phyloP scores from a whole-genome alignment of 371 early-diverging fungal genomes.

The Mucor plumbeus region DNA sequence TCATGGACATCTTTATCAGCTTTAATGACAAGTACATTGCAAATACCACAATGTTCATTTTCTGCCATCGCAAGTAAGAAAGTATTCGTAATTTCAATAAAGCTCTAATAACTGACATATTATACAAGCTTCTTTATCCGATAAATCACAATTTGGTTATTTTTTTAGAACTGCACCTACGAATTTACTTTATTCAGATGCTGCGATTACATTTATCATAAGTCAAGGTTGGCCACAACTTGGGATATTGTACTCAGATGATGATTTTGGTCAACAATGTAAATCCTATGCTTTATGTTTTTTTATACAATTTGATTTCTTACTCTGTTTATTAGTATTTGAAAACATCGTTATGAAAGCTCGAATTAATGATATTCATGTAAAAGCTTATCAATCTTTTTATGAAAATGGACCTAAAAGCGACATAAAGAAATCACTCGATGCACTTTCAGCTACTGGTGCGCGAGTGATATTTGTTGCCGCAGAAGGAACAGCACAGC shows the following conservation, averaged over 20 bases:
- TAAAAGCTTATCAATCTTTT: slow-evolving; percentile 54
- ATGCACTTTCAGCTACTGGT: slow-evolving; percentile 46
- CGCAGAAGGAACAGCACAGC: slow-evolving; percentile 49
- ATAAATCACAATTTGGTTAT: slow-evolving; percentile 59
- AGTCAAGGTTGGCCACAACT: slow-evolving; percentile 61
- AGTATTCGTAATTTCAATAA: background rate
- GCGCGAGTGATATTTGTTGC: slow-evolving; percentile 56
- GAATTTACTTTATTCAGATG: slow-evolving; percentile 55
- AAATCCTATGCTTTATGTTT: slow-evolving; percentile 6
- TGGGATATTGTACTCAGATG: slow-evolving; percentile 59
- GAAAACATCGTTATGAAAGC: slow-evolving; percentile 53
- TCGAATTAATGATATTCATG: slow-evolving; percentile 39
- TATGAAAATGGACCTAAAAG: slow-evolving; percentile 51
- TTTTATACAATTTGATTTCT: background rate
- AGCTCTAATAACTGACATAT: background rate
- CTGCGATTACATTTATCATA: slow-evolving; percentile 55
- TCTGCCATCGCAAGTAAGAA: slow-evolving; percentile 60
- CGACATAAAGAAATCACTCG: slow-evolving; percentile 48
- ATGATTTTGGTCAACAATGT: slow-evolving; percentile 61
- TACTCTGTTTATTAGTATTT: slow-evolving; percentile 40
- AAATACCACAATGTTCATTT: slow-evolving; percentile 69
- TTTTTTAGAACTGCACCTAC: slow-evolving; percentile 66
- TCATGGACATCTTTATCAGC: slow-evolving; percentile 64
- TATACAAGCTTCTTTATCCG: slow-evolving; percentile 56
- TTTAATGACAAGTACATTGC: slow-evolving; percentile 60